Evolutionary conservation across 129 eudicot species (phyloP), one percentile per base, ranked within the genome.

Genomic region (Lactuca sativa): DNA sequence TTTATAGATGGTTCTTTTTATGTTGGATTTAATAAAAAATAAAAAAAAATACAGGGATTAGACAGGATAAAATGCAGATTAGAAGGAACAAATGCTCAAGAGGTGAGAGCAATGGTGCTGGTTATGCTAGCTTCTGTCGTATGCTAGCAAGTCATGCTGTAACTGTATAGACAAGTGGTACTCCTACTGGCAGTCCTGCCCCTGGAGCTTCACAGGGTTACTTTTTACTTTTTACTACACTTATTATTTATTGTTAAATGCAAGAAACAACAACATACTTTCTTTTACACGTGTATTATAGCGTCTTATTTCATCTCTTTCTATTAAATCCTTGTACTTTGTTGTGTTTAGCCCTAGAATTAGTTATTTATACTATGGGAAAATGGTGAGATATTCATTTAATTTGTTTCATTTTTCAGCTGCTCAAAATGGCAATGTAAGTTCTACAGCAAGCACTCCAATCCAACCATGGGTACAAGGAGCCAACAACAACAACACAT

Each of bases 81-180:
- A 21, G 21, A 21, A 21, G 21, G 21, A 21, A 21, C 21, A 21
- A 21, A 21, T 21, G 21, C 21, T 21, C 21, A 21, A 21, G 21
- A 21, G 21, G 21, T 21, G 0, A 21, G 98, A 81, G 98, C 98
- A 47, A 92, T 92, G 98, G 98, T 92, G 70, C 92, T 89, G 30
- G 98, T 57, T 89, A 92, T 84, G 98, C 98, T 49, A 92, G 96
- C 70, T 92, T 92, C 76, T 92, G 98, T 70, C 98, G 98, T 60
- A 92, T 96, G 55, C 76, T 92, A 80, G 98, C 98, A 70, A 92
- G 87, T 76, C 98, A 25, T 25, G 30, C 96, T 48, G 95, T 84
- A 69, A 79, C 86, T 66, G 82, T 95, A 61, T 96, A 95, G 78
- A 81, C 96, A 36, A 85, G 92, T 70, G 85, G 88, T 21, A 69